Evolutionary conservation across 192 early-diverging fungal species (phyloP), one percentile per base, ranked within the genome.

Genomic region (Entrophospora sp.): DNA sequence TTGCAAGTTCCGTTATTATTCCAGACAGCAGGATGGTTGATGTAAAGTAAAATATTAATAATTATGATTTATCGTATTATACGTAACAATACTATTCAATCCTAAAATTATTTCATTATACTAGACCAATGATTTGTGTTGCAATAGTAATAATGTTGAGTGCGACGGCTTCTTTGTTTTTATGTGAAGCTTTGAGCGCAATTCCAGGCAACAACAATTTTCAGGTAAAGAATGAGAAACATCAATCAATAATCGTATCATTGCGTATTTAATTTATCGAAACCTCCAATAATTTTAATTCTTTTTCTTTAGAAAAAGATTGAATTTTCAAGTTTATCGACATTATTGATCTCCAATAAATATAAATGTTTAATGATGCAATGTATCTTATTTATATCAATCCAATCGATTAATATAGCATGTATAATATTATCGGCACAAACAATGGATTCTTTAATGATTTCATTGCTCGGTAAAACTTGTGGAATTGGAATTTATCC

Each of bases 151-250:
- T 74, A 1, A 72, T 80, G n/a, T 57, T 90, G n/a, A 80, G 84
- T 24, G 78, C 69, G 9, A 73, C 84, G 14, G 79, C 83, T 24
- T 79, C 79, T 34, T 65, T 90, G n/a, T 87, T 89, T 69, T 74
- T 90, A 49, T 80, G 83, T 60, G 88, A 90, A 65, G 72, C 80
- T 18, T 79, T 87, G 75, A 86, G 84, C 7, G 76, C 77, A 49
- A 81, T 89, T 68, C 77, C 80, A 2, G 88, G 87, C 16, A 90
- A 90, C 69, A 81, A 87, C 43, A 73, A 74, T 57, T 85, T 87
- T 55, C 85, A 89, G 61, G 85, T 83, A n/a, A n/a, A n/a, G n/a
- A n/a, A n/a, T n/a, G n/a, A n/a, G n/a, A n/a, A n/a, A n/a, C n/a
- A n/a, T n/a, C n/a, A n/a, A n/a, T n/a, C n/a, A n/a, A n/a, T n/a